Base-by-base conservation (phyloP, 1,284 basidiomycete species). In the Xanthoconium separans region DNA sequence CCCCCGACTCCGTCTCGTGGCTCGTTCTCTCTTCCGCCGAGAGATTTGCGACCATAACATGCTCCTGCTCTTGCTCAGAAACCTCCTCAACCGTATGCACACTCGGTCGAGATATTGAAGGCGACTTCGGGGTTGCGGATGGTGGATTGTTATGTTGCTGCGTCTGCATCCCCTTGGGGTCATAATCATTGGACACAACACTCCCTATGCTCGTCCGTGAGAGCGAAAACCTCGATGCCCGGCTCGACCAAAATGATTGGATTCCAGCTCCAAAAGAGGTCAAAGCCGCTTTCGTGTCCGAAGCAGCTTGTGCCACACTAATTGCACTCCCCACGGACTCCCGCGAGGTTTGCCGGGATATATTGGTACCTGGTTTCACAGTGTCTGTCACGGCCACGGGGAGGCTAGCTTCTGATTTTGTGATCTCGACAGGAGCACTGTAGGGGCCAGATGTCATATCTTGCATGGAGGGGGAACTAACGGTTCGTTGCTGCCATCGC, bases 401-500 rank as follows among this genome's bases (percentile, higher is more conserved):
- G 54, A 69, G 45, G 52, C 75, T 73, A 7, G 74, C 62, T 55
- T 82, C 79, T 1, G 76, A 70, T 54, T 75, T 79, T 22, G 76
- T 71, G 20, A 81, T 76, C 50, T 83, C 82, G 12, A 79, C 72
- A 20, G 77, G 74, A 16, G 75, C 72, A 33, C 60, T 58, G 33
- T 60, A 62, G 13, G 65, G 46, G 18, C 51, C 58, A 15, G 58
- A 51, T 16, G 62, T 43, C 52, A 56, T 33, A 33, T 71, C 66
- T 31, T 70, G 65, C 33, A 69, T 65, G 3, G 70, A 66, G 12
- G 70, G 62, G 4, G 75, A 71, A 46, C 70, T 73, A 8, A 73
- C 61, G 31, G 73, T 68, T 22, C 84, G 77, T 33, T 81, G 73
- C 42, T 81, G 74, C 85, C 87, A 90, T 42, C 87, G 76, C 34